Evolutionary conservation across 2,329 filamentous ascomycete species (phyloP).

Genomic region (Polytolypa hystricis): DNA sequence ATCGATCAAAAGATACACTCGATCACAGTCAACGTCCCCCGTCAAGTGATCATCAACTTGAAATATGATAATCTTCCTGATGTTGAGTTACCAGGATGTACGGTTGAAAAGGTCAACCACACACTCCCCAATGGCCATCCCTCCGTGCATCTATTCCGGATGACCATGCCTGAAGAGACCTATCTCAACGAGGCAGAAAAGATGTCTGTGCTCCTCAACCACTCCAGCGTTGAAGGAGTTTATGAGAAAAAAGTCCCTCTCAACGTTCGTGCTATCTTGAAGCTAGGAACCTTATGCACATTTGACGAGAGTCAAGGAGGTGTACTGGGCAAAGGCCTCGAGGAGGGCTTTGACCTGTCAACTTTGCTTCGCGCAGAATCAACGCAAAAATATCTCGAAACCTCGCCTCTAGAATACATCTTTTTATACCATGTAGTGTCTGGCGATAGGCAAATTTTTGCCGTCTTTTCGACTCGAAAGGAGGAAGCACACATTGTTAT

Average conservation of each 20-base stretch:
- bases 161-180: constrained; percentile 77
- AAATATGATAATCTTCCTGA: constrained; percentile 80
- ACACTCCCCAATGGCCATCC: constrained; percentile 91
- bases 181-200: constrained; percentile 79
- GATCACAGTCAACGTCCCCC: constrained; percentile 77
- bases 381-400: constrained; percentile 65
- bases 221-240: constrained; percentile 89
- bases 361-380: constrained; percentile 57
- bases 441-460: constrained; percentile 86
- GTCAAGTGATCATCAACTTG: constrained; percentile 83
- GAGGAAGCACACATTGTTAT: constrained; percentile 77
- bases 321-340: constrained; percentile 82
- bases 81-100: constrained; percentile 73
- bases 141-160: constrained; percentile 86
- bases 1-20: constrained; percentile 88
- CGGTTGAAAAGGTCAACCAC: constrained; percentile 85
- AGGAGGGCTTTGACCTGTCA: constrained; percentile 82
- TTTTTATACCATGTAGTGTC: constrained; percentile 88
- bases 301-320: constrained; percentile 86
- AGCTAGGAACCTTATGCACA: constrained; percentile 81
- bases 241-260: constrained; percentile 91
- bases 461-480: constrained; percentile 74
- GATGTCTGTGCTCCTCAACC: constrained; percentile 72
- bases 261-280: constrained; percentile 73
- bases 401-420: constrained; percentile 66